Percentiles rank a stretch among this genome's conserved stretches.
These are phyloP conservation scores for Pythium scleroteichum DNA, from an alignment of 352 stramenopile species.

Conservation along the genomic window DNA sequence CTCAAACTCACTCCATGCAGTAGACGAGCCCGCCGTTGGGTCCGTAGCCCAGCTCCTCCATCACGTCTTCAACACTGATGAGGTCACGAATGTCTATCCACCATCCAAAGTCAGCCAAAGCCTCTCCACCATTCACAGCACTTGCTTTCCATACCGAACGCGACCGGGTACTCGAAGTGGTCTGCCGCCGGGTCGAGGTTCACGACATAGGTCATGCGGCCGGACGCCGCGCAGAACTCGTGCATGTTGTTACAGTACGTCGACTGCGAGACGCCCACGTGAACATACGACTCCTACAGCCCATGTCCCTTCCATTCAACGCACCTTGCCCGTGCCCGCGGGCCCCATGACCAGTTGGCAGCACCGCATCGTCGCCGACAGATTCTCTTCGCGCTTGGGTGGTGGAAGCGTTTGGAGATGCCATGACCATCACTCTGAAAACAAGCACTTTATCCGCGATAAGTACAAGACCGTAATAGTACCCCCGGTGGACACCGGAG, in stretches of 20 bases:
- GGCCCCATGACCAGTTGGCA: slow-evolving; percentile 92
- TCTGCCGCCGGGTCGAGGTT: slow-evolving; percentile 97
- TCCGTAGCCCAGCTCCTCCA: slow-evolving; percentile 96
- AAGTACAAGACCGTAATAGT: slow-evolving; percentile 5
- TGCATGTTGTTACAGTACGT: slow-evolving; percentile 95
- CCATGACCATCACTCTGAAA: slow-evolving; percentile 17
- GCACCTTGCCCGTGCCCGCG: slow-evolving; percentile 89
- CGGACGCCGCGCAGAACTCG: slow-evolving; percentile 85
- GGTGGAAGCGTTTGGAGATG: neutral
- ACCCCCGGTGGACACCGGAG: neutral
- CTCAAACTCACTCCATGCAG: slow-evolving; percentile 97
- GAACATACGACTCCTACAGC: neutral
- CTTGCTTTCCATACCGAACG: slow-evolving; percentile 61
- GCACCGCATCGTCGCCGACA: slow-evolving; percentile 63
- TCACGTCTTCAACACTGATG: slow-evolving; percentile 96
- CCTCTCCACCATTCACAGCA: too few relatives aligned
- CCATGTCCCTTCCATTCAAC: neutral
- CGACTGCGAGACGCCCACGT: slow-evolving; percentile 43
- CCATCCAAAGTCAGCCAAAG: too few relatives aligned
- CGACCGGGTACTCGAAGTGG: slow-evolving; percentile 87
- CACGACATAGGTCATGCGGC: slow-evolving; percentile 92
- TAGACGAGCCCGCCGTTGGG: slow-evolving; percentile 98
- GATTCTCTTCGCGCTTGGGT: neutral
- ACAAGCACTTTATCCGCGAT: neutral
- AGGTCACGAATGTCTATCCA: slow-evolving; percentile 93